A percentile compares a stretch with the other conserved stretches of the same genome.
phyloP scores from a whole-genome alignment of 2,329 filamentous ascomycete genomes.

The Pyrenophora tritici-repentis region DNA sequence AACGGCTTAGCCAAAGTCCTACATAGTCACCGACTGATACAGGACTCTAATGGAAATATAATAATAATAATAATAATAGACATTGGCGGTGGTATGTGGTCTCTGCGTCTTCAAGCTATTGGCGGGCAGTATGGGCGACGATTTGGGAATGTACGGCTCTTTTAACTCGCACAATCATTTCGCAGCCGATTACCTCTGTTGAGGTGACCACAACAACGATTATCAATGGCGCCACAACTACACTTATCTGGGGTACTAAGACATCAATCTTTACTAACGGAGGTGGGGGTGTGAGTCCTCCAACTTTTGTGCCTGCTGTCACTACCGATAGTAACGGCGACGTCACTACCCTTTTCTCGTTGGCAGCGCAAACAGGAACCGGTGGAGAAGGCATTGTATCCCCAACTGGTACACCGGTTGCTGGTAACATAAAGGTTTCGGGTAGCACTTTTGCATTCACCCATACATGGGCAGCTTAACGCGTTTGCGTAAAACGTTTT shows the following conservation, averaged over 20 bases:
- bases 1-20: too few relatives aligned
- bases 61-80: too few relatives aligned
- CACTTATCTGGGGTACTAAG: slow-evolving; percentile 30
- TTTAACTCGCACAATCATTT: slow-evolving; percentile 29
- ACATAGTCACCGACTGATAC: too few relatives aligned
- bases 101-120: slow-evolving; percentile 34
- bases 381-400: slow-evolving; percentile 21
- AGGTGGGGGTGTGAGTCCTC: slow-evolving; percentile 18
- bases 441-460: slow-evolving; percentile 17
- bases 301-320: slow-evolving; percentile 31
- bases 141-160: slow-evolving; percentile 33
- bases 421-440: slow-evolving; percentile 17
- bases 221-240: slow-evolving; percentile 28
- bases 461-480: too few relatives aligned
- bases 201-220: slow-evolving; percentile 28
- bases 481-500: too few relatives aligned
- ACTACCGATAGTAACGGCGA: slow-evolving; percentile 28
- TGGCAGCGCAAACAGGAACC: background rate
- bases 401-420: slow-evolving; percentile 8
- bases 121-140: slow-evolving; percentile 32
- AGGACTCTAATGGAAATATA: too few relatives aligned
- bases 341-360: slow-evolving; percentile 29
- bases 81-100: slow-evolving; percentile 31
- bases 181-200: slow-evolving; percentile 15
- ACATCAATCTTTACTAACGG: slow-evolving; percentile 22